Conservation (phyloP, 768 basidiomycete species). For the Agaricus subrufescens region DNA sequence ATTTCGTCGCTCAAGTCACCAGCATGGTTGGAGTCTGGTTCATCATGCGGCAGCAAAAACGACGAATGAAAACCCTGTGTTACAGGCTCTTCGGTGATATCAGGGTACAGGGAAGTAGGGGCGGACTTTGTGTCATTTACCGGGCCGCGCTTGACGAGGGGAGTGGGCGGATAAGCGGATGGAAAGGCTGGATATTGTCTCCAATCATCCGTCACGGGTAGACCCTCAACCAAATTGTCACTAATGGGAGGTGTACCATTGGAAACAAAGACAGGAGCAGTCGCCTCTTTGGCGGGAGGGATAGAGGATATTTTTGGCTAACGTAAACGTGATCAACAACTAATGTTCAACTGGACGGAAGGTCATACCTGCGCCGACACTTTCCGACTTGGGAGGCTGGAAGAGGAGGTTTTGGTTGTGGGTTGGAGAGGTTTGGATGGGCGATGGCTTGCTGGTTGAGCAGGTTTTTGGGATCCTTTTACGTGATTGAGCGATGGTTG, state of each 20-base stretch:
- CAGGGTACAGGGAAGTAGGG: constrained; percentile 21
- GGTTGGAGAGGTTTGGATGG: neutral
- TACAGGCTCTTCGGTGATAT: constrained; percentile 36
- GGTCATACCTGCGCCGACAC: neutral
- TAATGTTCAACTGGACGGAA: neutral
- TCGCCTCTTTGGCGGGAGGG: constrained; percentile 34
- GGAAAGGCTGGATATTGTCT: constrained; percentile 70
- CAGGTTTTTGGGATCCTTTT: neutral
- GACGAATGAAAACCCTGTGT: constrained; percentile 64
- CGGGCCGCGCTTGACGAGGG: constrained; percentile 35
- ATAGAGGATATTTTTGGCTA: neutral
- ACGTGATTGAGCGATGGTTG: neutral
- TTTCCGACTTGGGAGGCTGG: neutral
- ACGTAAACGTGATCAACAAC: neutral
- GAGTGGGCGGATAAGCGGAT: constrained; percentile 73
- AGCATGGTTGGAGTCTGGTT: constrained; percentile 53
- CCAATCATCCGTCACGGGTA: constrained; percentile 53
- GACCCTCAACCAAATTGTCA: constrained; percentile 12
- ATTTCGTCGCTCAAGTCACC: constrained; percentile 56
- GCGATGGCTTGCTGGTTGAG: neutral
- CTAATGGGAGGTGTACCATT: constrained; percentile 8
- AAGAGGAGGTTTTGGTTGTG: neutral
- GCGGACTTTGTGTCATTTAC: constrained; percentile 21
- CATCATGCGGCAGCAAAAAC: constrained; percentile 66
- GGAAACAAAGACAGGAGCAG: constrained; percentile 22